Percentiles rank a stretch among this genome's conserved stretches.
phyloP scores from a whole-genome alignment of 2,329 filamentous ascomycete genomes.

The Pseudogymnoascus sp. region DNA sequence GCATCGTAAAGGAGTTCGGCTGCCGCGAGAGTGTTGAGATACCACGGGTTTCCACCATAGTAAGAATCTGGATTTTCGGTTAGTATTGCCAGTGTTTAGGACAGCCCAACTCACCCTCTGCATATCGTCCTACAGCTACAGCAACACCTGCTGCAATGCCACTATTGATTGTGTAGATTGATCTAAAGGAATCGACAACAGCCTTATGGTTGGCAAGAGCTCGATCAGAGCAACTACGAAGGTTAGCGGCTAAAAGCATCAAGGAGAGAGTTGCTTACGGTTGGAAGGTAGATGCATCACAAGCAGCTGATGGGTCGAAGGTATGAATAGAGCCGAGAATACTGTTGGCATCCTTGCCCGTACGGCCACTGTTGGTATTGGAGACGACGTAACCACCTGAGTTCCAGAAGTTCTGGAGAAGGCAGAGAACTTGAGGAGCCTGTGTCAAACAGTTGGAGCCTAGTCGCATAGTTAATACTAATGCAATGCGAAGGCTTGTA shows the following conservation, averaged over 20 bases:
- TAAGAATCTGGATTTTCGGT: slow-evolving; percentile 37
- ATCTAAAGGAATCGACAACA: slow-evolving; percentile 68
- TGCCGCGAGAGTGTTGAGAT: slow-evolving; percentile 66
- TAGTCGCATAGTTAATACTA: no score
- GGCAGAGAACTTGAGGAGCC: slow-evolving; percentile 66
- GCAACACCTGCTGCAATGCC: slow-evolving; percentile 54
- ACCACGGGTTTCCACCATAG: slow-evolving; percentile 76
- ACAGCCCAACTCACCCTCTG: slow-evolving; percentile 47
- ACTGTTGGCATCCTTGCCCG: slow-evolving; percentile 66
- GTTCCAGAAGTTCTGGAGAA: slow-evolving; percentile 66
- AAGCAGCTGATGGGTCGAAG: slow-evolving; percentile 62
- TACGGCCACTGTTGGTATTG: slow-evolving; percentile 58
- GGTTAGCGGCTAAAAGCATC: no score
- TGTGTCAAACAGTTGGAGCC: slow-evolving; percentile 44
- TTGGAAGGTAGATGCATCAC: slow-evolving; percentile 67
- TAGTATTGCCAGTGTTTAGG: no score
- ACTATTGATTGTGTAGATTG: slow-evolving; percentile 61
- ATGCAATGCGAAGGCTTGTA: no score
- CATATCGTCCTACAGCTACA: slow-evolving; percentile 58
- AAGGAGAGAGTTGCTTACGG: no score
- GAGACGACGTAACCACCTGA: slow-evolving; percentile 53
- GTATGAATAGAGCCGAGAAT: slow-evolving; percentile 59
- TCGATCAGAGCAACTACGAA: slow-evolving; percentile 36
- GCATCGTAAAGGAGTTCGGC: slow-evolving; percentile 77
- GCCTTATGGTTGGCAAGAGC: slow-evolving; percentile 71